Evolutionary conservation across 768 basidiomycete species (phyloP), one percentile per base, ranked within the genome.

Genomic region (Strobilomyces echinocephalus): DNA sequence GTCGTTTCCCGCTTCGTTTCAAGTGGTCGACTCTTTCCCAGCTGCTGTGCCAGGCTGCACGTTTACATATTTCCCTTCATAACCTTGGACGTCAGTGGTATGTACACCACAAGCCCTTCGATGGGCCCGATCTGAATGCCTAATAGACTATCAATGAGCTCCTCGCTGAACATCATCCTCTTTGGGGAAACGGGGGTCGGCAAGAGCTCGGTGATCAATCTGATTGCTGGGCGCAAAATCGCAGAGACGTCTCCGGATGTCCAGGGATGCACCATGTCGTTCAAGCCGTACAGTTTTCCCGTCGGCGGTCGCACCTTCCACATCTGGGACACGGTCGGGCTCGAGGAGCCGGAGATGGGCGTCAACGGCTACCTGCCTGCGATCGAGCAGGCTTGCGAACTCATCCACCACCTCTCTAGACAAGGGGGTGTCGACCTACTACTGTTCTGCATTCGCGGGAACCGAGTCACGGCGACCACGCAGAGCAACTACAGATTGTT

Each of bases 181-280:
- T 78, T 78, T 50, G 77, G 77, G 8, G 76, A 77, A 58, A 71
- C 72, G 0, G 76, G 76, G 15, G 57, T 67, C 2, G 68, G 68
- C n/a, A 69, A 69, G 59, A 69, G 69, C 54, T 69, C 68, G 9
- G 63, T 69, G 55, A 69, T 71, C 56, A 69, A 69, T 50, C 53
- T 69, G 58, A 63, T 71, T 50, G 63, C 68, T 38, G 69, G 69
- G 21, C 21, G 39, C 8, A 1, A 34, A 5, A 46, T 69, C 36
- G 68, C 68, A 14, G 35, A 55, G 31, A 58, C 58, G 36, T 69
- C 68, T 21, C 56, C 65, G 9, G 60, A 66, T 30, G 67, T 67
- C 10, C 50, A 56, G 8, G 75, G 75, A 0, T 74, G 71, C 48
- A 79, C 77, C 8, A 69, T 76, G 56, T 47, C 66, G 2, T 68